Conservation (phyloP, 495 filamentous ascomycete species). For the Rhizodiscina lignyota region DNA sequence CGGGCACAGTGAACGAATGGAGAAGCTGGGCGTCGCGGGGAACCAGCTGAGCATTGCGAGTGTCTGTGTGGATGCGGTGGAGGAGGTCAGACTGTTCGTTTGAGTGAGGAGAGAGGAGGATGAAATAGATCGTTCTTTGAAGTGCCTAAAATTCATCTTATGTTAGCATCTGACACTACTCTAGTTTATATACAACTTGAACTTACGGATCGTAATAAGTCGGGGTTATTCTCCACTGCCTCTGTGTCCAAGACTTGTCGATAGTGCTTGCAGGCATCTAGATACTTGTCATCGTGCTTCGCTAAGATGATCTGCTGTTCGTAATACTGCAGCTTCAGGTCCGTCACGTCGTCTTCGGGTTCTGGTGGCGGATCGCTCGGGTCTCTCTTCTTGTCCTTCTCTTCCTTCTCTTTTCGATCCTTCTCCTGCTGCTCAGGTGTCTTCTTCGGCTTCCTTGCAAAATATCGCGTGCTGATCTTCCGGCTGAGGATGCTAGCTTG, state of each 20-base stretch:
- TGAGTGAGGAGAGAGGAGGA: constrained; percentile 91
- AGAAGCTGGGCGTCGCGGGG: constrained; percentile 63
- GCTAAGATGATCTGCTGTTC: constrained; percentile 88
- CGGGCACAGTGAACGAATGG: constrained; percentile 85
- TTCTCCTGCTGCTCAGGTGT: constrained; percentile 73
- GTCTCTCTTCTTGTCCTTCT: constrained; percentile 44
- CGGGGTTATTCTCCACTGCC: constrained; percentile 74
- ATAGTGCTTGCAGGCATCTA: constrained; percentile 95
- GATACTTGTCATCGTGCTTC: constrained; percentile 93
- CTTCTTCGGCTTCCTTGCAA: constrained; percentile 78
- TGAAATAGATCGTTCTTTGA: constrained; percentile 89
- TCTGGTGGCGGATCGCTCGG: constrained; percentile 60
- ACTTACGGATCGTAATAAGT: constrained; percentile 11
- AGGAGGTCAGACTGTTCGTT: constrained; percentile 97
- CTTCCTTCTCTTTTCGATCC: constrained; percentile 57
- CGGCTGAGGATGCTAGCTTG: constrained; percentile 87
- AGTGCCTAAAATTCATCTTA: constrained; percentile 39
- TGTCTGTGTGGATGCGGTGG: constrained; percentile 68
- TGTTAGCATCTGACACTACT: background rate
- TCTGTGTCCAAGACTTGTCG: constrained; percentile 90
- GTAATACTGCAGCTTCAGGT: constrained; percentile 90
- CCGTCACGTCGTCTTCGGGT: constrained; percentile 79
- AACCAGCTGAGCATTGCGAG: constrained; percentile 36
- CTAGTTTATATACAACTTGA: constrained; percentile 1
- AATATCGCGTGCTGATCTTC: constrained; percentile 91